Evolutionary conservation across 106 monocot genomes (phyloP), one percentile per base, ranked within the genome.

Genomic region (Dendrobium huoshanense): DNA sequence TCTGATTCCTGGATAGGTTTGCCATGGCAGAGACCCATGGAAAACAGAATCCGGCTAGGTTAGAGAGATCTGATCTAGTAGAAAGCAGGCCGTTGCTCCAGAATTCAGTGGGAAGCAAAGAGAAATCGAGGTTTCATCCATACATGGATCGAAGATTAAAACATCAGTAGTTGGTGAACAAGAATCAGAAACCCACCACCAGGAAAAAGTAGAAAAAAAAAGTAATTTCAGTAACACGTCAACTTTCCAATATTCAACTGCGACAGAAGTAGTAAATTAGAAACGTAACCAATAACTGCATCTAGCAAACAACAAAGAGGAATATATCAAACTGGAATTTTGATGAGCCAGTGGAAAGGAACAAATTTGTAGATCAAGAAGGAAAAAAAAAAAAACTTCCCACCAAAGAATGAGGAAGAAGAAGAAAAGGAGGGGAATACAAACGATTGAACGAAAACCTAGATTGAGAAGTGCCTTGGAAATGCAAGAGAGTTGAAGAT

Each of bases 21-120:
- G 0, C 91, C 91, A 85, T 88, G 83, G 85, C 94, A 94, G 56
- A 86, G 67, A 64, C 94, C 94, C 94, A 94, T 94, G 77, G 86
- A 56, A 83, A 55, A 70, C 45, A 41, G 58, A 45, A 31, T 43
- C 65, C 77, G 44, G 33, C 1, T 44, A 75, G 54, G 55, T 29
- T 58, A 24, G 4, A 41, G 73, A 56, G 41, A 74, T 24, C 55
- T 41, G 42, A 81, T 55, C 45, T 51, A 51, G 51, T 5, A 54
- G 11, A 54, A 54, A 77, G 9, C 27, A 24, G 24, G 47, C 47
- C 2, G 47, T 13, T 1, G 51, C 47, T 77, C 29, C 49, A 43
- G 74, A 74, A 19, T 43, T 74, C 43, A 74, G 19, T 42, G 19
- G 20, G 31, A 43, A 4, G 9, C 49, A 8, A 27, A 54, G 9